Percentiles rank a stretch among this genome's conserved stretches.
Conservation (phyloP, 2,329 filamentous ascomycete species). For the Colletotrichum gigasporum region DNA sequence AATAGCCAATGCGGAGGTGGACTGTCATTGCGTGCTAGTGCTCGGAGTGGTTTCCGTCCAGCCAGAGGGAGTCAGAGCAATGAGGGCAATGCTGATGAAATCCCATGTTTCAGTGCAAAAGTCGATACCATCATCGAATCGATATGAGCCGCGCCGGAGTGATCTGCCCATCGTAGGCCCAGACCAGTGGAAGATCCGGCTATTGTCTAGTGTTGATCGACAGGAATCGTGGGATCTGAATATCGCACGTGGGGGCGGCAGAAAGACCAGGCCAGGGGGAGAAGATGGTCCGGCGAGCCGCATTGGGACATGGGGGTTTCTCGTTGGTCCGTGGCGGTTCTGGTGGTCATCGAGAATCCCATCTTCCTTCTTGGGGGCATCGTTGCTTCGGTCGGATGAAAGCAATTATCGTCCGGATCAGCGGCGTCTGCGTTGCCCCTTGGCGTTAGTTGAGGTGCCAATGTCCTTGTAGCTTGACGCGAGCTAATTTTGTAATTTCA, state of each 20-base stretch:
- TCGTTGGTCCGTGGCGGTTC: background rate
- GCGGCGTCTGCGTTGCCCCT: conserved; percentile 6
- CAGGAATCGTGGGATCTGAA: conserved; percentile 23
- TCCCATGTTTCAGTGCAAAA: conserved; percentile 30
- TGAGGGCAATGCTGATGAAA: conserved; percentile 11
- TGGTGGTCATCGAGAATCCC: too few species aligned
- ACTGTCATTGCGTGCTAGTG: conserved; percentile 12
- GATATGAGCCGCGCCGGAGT: background rate
- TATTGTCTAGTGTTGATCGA: conserved; percentile 11
- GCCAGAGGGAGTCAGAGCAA: background rate
- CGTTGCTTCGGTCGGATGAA: background rate
- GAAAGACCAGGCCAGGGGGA: conserved; percentile 1
- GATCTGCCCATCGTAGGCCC: too few species aligned
- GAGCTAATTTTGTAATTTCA: background rate
- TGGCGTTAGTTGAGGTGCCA: too few species aligned
- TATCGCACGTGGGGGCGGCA: conserved; percentile 18
- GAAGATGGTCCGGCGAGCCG: conserved; percentile 16
- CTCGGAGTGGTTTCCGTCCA: conserved; percentile 7
- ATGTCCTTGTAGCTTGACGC: background rate
- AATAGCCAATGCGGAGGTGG: background rate
- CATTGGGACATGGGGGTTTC: conserved; percentile 1
- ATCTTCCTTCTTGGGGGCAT: background rate
- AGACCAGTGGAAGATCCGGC: too few species aligned
- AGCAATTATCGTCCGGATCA: background rate
- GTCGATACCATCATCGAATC: conserved; percentile 31